Conservation (phyloP, 345 rosid species). For the Raphanus raphanistrum region DNA sequence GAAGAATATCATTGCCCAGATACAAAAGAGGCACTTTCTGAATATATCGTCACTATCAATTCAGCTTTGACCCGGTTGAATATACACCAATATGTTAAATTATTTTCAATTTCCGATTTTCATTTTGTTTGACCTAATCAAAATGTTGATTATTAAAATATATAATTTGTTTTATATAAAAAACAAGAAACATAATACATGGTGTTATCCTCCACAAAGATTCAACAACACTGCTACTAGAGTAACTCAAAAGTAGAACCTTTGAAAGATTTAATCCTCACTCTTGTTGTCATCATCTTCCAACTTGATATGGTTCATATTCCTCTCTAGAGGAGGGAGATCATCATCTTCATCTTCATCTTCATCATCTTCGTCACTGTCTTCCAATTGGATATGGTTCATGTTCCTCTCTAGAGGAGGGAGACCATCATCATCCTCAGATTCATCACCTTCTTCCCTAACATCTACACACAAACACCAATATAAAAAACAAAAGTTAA, state of each 20-base stretch:
- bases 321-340: constrained; percentile 88
- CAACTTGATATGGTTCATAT: constrained; percentile 68
- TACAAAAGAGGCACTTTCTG: too few species aligned
- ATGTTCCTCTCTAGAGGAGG: constrained; percentile 89
- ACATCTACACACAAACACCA: constrained; percentile 13
- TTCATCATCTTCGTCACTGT: constrained; percentile 53
- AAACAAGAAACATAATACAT: constrained; percentile 13
- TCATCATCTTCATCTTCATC: constrained; percentile 53
- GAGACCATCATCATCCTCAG: constrained; percentile 58
- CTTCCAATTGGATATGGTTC: constrained; percentile 64
- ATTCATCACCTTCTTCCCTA: constrained; percentile 41
- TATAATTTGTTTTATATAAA: constrained; percentile 1
- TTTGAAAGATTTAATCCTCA: constrained; percentile 14
- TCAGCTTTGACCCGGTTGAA: too few species aligned
- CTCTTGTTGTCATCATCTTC: constrained; percentile 47
- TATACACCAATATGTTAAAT: too few species aligned
- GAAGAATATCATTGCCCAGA: too few species aligned
- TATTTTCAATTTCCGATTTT: constrained; percentile 2
- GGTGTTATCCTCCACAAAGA: constrained; percentile 9
- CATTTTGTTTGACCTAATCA: constrained; percentile 34
- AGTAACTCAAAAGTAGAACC: background rate
- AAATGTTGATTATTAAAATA: background rate
- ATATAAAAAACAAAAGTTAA: constrained; percentile 3
- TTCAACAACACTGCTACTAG: background rate
- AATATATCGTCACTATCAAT: too few species aligned